phyloP scores from a whole-genome alignment of 2,329 filamentous ascomycete genomes.

The Scortechinia acanthostroma region DNA sequence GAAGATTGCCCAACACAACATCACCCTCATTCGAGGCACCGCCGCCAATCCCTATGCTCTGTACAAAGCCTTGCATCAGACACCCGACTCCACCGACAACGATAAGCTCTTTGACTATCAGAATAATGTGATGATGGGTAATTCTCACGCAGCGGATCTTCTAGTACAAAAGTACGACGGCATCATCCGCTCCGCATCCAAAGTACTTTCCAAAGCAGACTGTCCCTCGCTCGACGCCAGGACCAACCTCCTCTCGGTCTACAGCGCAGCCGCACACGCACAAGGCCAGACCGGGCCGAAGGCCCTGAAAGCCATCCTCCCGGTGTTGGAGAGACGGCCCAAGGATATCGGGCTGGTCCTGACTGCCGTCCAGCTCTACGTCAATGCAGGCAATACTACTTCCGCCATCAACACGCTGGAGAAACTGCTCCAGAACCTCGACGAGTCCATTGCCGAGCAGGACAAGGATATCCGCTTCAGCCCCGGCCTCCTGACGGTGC shows the following conservation, averaged over 20 bases:
- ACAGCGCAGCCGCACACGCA: slow-evolving; percentile 70
- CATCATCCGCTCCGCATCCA: slow-evolving; percentile 43
- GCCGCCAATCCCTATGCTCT: slow-evolving; percentile 46
- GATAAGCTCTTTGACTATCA: slow-evolving; percentile 54
- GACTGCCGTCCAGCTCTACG: slow-evolving; percentile 75
- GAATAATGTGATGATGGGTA: slow-evolving; percentile 38
- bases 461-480: slow-evolving; percentile 49
- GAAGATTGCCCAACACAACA: slow-evolving; percentile 53
- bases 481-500: slow-evolving; percentile 47
- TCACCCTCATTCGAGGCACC: slow-evolving; percentile 33
- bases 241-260: slow-evolving; percentile 47
- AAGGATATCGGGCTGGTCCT: slow-evolving; percentile 75
- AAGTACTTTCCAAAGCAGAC: slow-evolving; percentile 27
- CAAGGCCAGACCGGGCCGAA: slow-evolving; percentile 56
- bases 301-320: slow-evolving; percentile 63
- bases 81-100: slow-evolving; percentile 33
- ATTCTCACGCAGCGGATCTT: slow-evolving; percentile 47
- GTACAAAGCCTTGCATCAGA: slow-evolving; percentile 44
- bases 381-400: slow-evolving; percentile 63
- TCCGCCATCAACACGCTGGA: slow-evolving; percentile 73
- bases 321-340: slow-evolving; percentile 66
- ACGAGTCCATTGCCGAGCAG: slow-evolving; percentile 39
- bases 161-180: slow-evolving; percentile 51
- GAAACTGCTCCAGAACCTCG: slow-evolving; percentile 66
- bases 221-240: slow-evolving; percentile 15